A percentile compares a stretch with the other conserved stretches of the same genome.
phyloP scores from a whole-genome alignment of 2,329 filamentous ascomycete species.

The Fusarium concolor region DNA sequence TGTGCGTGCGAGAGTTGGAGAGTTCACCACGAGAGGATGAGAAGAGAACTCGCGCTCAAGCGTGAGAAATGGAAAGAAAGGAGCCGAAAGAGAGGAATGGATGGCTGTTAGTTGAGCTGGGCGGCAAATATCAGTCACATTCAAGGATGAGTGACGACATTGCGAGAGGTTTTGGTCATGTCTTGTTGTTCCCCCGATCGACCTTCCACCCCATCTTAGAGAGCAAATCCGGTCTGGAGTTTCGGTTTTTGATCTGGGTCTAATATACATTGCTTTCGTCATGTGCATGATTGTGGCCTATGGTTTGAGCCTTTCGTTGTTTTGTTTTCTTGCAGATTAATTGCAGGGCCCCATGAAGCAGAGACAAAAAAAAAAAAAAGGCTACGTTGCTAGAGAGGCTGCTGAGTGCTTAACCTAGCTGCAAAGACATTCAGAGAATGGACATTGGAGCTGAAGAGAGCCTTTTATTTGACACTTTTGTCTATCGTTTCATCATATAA shows the following conservation, averaged over 20 bases:
- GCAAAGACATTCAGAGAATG: neutral
- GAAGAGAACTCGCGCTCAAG: conserved; percentile 16
- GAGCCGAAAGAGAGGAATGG: conserved; percentile 31
- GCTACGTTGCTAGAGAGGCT: conserved; percentile 14
- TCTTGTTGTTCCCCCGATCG: conserved; percentile 40
- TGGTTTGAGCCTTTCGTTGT: conserved; percentile 10
- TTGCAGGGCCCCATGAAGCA: neutral
- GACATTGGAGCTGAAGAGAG: neutral
- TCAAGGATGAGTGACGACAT: conserved; percentile 38
- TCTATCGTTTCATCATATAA: conserved; percentile 8
- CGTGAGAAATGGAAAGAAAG: conserved; percentile 11
- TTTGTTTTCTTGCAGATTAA: conserved; percentile 9
- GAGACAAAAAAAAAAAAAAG: conserved; percentile 13
- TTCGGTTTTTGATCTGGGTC: conserved; percentile 58
- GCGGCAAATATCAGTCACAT: conserved; percentile 37
- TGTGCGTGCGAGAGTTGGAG: conserved; percentile 36
- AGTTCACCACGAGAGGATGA: conserved; percentile 23
- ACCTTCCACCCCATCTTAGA: conserved; percentile 49
- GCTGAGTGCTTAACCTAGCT: neutral
- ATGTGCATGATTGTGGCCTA: conserved; percentile 37
- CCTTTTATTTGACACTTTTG: conserved; percentile 5
- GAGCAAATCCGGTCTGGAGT: conserved; percentile 62
- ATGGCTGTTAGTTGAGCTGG: conserved; percentile 33
- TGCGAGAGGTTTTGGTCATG: conserved; percentile 43
- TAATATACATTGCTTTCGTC: conserved; percentile 56